These are phyloP conservation scores for Malus hybrid DNA, from an alignment of 331 rosid species.

Conservation along the genomic window DNA sequence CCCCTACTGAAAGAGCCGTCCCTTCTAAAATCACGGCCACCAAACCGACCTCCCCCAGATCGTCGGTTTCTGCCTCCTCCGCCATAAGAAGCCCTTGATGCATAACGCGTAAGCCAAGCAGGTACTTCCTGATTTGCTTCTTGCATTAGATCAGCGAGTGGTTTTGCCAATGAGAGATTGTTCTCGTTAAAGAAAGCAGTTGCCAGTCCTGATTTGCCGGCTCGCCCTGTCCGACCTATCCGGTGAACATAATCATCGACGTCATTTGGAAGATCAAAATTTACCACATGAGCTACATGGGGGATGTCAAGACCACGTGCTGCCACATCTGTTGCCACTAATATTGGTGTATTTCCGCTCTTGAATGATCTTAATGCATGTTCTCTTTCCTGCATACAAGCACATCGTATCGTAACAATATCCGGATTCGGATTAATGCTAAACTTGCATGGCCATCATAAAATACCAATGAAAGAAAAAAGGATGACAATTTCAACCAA, in stretches of 20 bases:
- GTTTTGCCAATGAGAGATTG: slow-evolving; percentile 62
- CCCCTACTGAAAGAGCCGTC: slow-evolving; percentile 55
- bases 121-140: slow-evolving; percentile 62
- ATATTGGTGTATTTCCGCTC: slow-evolving; percentile 32
- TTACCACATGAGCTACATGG: slow-evolving; percentile 87
- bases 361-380: no score
- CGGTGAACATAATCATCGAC: slow-evolving; percentile 95
- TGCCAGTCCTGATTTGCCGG: slow-evolving; percentile 88
- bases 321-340: slow-evolving; percentile 97
- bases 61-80: slow-evolving; percentile 72
- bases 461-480: not conserved
- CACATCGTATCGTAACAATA: not conserved
- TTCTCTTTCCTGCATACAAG: no score
- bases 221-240: slow-evolving; percentile 95
- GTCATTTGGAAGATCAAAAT: slow-evolving; percentile 93
- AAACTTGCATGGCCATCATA: not conserved
- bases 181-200: slow-evolving; percentile 90
- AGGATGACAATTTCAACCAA: not conserved
- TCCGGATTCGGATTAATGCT: not conserved
- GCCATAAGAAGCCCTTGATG: slow-evolving; percentile 48
- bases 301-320: slow-evolving; percentile 98
- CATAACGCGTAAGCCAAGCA: slow-evolving; percentile 72
- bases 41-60: slow-evolving; percentile 82
- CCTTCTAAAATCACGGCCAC: slow-evolving; percentile 82
- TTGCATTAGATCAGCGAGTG: slow-evolving; percentile 84